phyloP scores from a whole-genome alignment of 345 rosid genomes.

The Gossypioides kirkii region DNA sequence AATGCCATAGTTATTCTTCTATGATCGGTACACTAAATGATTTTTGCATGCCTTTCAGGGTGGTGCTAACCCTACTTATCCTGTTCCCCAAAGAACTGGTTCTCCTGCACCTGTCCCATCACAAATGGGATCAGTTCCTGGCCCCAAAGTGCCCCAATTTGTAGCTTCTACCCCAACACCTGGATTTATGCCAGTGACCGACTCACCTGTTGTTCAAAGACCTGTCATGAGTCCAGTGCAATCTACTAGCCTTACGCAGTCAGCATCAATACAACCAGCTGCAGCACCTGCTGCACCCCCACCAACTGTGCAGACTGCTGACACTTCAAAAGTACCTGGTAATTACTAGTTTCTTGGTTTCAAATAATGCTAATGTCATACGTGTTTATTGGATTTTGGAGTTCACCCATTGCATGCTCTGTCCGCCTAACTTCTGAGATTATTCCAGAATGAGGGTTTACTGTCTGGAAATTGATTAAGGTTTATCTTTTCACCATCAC shows the following conservation, averaged over 20 bases:
- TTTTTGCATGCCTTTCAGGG: conserved; percentile 48
- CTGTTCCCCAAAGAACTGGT: conserved; percentile 51
- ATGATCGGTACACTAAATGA: conserved; percentile 5
- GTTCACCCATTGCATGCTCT: not conserved
- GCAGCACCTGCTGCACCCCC: conserved; percentile 66
- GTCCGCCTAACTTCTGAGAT: not conserved
- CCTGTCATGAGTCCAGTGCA: conserved; percentile 55
- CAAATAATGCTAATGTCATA: not conserved
- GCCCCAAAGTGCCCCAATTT: conserved; percentile 51
- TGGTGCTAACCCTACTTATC: conserved; percentile 41
- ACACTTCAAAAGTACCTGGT: conserved; percentile 89
- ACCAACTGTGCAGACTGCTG: conserved; percentile 85
- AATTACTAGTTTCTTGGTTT: conserved; percentile 18
- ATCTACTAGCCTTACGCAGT: conserved; percentile 61
- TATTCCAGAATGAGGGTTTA: not conserved
- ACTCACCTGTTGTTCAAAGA: conserved; percentile 56
- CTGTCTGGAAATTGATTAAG: not conserved
- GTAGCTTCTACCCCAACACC: conserved; percentile 40
- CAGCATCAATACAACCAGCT: conserved; percentile 48
- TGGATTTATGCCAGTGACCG: conserved; percentile 66
- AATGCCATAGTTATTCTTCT: not conserved
- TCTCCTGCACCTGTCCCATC: conserved; percentile 42
- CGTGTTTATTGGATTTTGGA: conserved; percentile 6
- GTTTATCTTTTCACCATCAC: not conserved
- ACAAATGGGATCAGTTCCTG: conserved; percentile 48